Evolutionary conservation across 1,139 yeast species (phyloP).

Genomic region (Yamadazyma sp.): DNA sequence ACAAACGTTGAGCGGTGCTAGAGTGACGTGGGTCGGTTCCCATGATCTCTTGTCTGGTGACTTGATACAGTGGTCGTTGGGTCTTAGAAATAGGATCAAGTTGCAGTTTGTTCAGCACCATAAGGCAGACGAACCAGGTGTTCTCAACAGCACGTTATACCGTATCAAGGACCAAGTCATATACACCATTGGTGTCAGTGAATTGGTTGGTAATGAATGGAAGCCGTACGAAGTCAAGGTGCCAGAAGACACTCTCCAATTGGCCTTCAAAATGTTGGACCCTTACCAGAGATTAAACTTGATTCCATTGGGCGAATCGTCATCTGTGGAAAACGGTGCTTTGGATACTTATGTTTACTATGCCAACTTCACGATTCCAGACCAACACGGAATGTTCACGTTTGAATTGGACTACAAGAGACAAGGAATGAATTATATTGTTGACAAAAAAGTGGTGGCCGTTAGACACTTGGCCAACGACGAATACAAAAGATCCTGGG

Average conservation of each 20-base stretch:
- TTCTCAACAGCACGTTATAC: slow-evolving; percentile 49
- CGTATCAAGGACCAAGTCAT: slow-evolving; percentile 69
- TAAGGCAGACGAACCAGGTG: slow-evolving; percentile 46
- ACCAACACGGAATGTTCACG: slow-evolving; percentile 96
- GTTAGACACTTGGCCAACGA: slow-evolving; percentile 95
- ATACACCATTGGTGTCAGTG: slow-evolving; percentile 66
- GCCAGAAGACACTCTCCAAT: slow-evolving; percentile 62
- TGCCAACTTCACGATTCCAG: slow-evolving; percentile 71
- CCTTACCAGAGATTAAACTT: slow-evolving; percentile 86
- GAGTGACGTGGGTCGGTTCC: slow-evolving; percentile 81
- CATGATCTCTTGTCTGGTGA: slow-evolving; percentile 54
- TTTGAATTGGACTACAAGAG: slow-evolving; percentile 79
- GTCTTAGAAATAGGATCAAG: slow-evolving; percentile 63
- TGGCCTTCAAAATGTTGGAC: slow-evolving; percentile 87
- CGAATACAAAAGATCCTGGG: slow-evolving; percentile 93
- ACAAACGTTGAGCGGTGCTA: slow-evolving; percentile 78
- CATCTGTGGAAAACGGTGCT: slow-evolving; percentile 34
- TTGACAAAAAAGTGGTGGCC: slow-evolving; percentile 69
- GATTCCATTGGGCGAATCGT: slow-evolving; percentile 41
- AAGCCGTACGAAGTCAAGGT: slow-evolving; percentile 53
- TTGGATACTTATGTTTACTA: slow-evolving; percentile 38
- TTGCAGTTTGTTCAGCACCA: slow-evolving; percentile 52
- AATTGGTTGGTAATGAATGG: slow-evolving; percentile 67
- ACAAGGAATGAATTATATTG: slow-evolving; percentile 70
- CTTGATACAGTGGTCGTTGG: slow-evolving; percentile 71